phyloP scores from a whole-genome alignment of 2,329 filamentous ascomycete genomes.

The Aureobasidium sp. region DNA sequence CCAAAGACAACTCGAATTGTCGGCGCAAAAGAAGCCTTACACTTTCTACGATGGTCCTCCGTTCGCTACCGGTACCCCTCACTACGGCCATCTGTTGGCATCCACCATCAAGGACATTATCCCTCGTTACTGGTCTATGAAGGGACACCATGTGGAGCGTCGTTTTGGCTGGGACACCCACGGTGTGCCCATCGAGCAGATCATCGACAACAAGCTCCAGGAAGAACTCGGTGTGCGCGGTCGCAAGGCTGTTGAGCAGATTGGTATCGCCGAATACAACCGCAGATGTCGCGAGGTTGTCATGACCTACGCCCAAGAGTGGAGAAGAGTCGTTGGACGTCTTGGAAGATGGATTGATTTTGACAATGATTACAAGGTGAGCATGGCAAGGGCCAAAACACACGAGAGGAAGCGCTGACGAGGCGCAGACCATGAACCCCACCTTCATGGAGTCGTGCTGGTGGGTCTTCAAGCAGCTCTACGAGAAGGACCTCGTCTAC shows the following conservation, averaged over 20 bases:
- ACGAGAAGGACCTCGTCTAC: constrained; percentile 84
- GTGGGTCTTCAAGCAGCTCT: constrained; percentile 95
- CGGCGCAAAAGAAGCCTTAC: constrained; percentile 73
- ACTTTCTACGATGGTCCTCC: constrained; percentile 79
- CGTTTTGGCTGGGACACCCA: constrained; percentile 96
- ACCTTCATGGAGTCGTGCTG: constrained; percentile 92
- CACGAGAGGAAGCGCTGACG: not conserved
- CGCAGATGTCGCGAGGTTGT: constrained; percentile 86
- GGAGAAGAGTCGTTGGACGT: constrained; percentile 80
- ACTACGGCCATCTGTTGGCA: constrained; percentile 72
- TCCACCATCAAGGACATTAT: constrained; percentile 98
- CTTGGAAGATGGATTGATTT: constrained; percentile 96
- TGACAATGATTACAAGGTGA: constrained; percentile 81
- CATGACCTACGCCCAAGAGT: constrained; percentile 82
- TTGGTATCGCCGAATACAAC: constrained; percentile 87
- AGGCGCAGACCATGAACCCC: constrained; percentile 70
- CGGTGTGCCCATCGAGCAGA: constrained; percentile 89
- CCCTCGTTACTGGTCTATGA: constrained; percentile 95
- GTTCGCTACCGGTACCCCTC: constrained; percentile 52
- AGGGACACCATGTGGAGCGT: constrained; percentile 84
- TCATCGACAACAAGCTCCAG: constrained; percentile 80
- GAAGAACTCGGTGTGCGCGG: constrained; percentile 68
- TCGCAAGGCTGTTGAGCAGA: constrained; percentile 75
- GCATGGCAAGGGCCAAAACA: not conserved
- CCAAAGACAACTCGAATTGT: constrained; percentile 78